Conservation (phyloP, 192 early-diverging fungal species). For the Coemansia sp. region DNA sequence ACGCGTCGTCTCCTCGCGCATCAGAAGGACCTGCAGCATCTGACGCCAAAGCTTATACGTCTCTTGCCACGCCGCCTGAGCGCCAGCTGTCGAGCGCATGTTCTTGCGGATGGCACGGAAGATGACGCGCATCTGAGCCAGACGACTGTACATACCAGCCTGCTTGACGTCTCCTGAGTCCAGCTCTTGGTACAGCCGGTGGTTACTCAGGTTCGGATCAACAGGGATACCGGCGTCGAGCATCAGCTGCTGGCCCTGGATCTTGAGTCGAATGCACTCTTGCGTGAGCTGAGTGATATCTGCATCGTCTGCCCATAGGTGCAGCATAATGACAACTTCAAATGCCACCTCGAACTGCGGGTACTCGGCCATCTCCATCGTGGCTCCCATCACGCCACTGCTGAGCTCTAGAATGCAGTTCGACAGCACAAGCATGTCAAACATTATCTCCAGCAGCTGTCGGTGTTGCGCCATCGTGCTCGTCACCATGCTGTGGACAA, state of each 20-base stretch:
- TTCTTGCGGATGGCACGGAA: conserved; percentile 54
- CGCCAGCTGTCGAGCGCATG: conserved; percentile 48
- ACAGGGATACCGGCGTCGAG: conserved; percentile 64
- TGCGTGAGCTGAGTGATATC: conserved; percentile 46
- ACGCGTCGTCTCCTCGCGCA: conserved; percentile 50
- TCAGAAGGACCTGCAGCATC: conserved; percentile 52
- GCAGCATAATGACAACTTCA: conserved; percentile 64
- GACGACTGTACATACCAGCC: conserved; percentile 45
- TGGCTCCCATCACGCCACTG: conserved; percentile 60
- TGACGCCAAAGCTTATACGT: conserved; percentile 55
- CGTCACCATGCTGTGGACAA: conserved; percentile 55
- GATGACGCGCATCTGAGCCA: conserved; percentile 53
- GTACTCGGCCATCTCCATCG: conserved; percentile 53
- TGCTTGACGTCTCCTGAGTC: conserved; percentile 79
- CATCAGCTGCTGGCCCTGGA: conserved; percentile 42
- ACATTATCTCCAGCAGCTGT: conserved; percentile 50
- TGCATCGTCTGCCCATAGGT: conserved; percentile 63
- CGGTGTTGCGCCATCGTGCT: conserved; percentile 52
- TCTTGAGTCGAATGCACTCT: conserved; percentile 46
- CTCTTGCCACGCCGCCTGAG: conserved; percentile 56
- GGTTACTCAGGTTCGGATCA: conserved; percentile 71
- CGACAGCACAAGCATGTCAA: conserved; percentile 65
- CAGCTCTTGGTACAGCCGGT: conserved; percentile 87
- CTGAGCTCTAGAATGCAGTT: conserved; percentile 74
- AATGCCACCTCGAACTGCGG: conserved; percentile 59